Conservation (phyloP, 2,329 filamentous ascomycete genomes). For the Fulvia fulva region DNA sequence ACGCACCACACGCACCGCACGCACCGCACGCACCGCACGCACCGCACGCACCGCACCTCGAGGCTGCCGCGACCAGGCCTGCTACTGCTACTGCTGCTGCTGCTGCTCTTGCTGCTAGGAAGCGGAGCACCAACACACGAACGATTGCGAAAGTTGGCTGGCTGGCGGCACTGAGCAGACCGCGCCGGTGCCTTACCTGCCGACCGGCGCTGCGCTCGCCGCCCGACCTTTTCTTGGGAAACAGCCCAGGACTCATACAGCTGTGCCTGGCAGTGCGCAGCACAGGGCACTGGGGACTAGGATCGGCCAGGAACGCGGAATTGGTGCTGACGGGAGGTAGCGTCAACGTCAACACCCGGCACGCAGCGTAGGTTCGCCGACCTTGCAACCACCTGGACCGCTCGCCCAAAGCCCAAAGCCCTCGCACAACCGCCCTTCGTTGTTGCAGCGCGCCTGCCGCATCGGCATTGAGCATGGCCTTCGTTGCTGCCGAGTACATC, state of each 20-base stretch:
- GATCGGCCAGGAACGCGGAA: not conserved
- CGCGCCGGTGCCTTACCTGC: not conserved
- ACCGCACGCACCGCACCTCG: not conserved
- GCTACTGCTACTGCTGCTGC: not conserved
- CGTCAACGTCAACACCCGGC: not conserved
- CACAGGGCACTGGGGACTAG: not conserved
- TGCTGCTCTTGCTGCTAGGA: not conserved
- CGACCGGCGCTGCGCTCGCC: too few species aligned
- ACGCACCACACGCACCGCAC: not conserved
- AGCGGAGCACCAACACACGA: not conserved
- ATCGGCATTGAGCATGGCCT: conserved; percentile 14
- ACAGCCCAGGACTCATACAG: too few species aligned
- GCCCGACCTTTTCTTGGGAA: not conserved
- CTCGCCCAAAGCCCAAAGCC: not conserved
- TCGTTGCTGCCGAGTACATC: conserved; percentile 15
- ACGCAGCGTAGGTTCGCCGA: not conserved
- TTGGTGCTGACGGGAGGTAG: too few species aligned
- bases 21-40: not conserved
- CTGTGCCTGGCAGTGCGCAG: too few species aligned
- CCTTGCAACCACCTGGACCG: conserved; percentile 1
- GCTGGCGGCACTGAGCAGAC: not conserved
- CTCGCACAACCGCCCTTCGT: not conserved
- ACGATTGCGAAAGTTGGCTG: not conserved
- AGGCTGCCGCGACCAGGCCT: not conserved
- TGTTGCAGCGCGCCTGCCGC: not conserved